Conservation (phyloP, 306 rosid species). For the Cicer judaicum region DNA sequence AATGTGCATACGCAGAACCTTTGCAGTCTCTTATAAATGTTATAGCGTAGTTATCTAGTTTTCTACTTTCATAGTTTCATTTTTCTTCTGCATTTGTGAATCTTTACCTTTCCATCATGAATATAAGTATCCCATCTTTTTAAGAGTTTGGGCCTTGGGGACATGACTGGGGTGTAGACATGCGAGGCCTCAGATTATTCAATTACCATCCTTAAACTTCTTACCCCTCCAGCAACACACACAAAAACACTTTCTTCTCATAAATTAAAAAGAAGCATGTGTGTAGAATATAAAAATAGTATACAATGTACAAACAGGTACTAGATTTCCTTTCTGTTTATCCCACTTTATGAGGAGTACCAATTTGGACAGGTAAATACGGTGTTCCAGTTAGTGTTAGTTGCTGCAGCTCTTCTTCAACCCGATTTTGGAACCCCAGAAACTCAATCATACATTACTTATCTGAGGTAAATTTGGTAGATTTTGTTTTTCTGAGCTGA, state of each 20-base stretch:
- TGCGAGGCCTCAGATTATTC: neutral
- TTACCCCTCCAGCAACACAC: neutral
- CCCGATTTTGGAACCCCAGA: constrained; percentile 89
- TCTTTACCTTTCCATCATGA: neutral
- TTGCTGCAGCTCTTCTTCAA: constrained; percentile 85
- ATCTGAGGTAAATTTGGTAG: constrained; percentile 59
- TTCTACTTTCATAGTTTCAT: neutral
- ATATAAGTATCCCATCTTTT: neutral
- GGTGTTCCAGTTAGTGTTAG: constrained; percentile 83
- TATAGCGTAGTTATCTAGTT: neutral
- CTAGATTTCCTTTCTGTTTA: constrained; percentile 3
- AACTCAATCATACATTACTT: constrained; percentile 64
- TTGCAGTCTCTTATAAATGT: neutral
- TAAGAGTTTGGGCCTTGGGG: neutral
- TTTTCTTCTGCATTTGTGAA: constrained; percentile 5
- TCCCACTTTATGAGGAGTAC: constrained; percentile 31
- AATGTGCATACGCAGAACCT: constrained; percentile 4
- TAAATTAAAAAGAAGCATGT: neutral
- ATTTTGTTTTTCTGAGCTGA: neutral
- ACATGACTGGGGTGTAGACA: neutral
- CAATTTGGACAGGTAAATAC: constrained; percentile 74
- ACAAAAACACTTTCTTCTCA: neutral
- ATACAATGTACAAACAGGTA: neutral
- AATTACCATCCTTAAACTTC: neutral
- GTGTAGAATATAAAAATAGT: neutral